Conservation (phyloP, 495 filamentous ascomycete species). For the Aspergillus sclerotiicarbonarius region DNA sequence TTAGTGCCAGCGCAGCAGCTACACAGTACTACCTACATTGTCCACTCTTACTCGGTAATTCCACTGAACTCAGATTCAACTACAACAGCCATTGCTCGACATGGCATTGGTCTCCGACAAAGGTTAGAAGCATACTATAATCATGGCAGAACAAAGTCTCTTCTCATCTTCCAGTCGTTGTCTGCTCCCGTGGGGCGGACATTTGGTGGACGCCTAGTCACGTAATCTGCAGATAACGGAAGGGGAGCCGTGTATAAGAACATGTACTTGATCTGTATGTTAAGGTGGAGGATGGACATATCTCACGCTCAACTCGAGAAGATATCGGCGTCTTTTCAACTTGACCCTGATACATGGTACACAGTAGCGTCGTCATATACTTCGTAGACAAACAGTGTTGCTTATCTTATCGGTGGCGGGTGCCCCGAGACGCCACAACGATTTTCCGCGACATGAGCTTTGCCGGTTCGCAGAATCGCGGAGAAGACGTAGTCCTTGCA, state of each 20-base stretch:
- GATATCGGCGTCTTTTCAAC: neutral
- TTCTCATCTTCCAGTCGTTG: conserved; percentile 33
- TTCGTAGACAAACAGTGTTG: conserved; percentile 8
- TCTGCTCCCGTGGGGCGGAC: conserved; percentile 24
- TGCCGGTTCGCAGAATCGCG: conserved; percentile 9
- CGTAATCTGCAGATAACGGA: neutral
- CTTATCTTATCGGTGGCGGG: conserved; percentile 48
- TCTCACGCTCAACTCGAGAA: neutral
- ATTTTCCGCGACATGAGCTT: conserved; percentile 42
- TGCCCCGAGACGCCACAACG: conserved; percentile 30
- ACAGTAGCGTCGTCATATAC: neutral
- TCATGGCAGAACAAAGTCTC: conserved; percentile 28
- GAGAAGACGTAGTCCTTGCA: neutral
- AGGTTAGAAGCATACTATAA: too few relatives aligned
- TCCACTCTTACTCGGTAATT: too few relatives aligned
- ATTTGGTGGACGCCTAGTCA: neutral
- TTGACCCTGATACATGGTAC: neutral
- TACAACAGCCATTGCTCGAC: too few relatives aligned
- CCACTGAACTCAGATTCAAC: too few relatives aligned
- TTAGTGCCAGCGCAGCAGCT: too few relatives aligned
- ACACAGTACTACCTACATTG: too few relatives aligned
- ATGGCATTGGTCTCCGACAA: too few relatives aligned
- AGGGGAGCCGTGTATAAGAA: neutral
- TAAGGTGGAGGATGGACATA: neutral
- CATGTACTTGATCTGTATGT: neutral